These are phyloP conservation scores for Prunella vulgaris DNA, from an alignment of 257 asterid genomes.

Conservation along the genomic window DNA sequence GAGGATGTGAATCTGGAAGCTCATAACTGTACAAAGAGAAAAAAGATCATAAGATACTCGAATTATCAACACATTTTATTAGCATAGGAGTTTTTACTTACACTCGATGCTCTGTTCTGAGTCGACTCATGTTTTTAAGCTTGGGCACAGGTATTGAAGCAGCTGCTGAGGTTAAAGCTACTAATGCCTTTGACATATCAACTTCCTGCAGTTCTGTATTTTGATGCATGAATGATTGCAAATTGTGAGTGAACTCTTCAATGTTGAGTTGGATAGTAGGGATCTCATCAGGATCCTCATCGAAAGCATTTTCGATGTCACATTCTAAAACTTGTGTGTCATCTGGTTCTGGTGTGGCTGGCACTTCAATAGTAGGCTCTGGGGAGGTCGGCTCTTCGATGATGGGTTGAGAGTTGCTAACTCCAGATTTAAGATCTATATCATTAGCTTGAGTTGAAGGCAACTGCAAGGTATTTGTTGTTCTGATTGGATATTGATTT, in stretches of 20 bases:
- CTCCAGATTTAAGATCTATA: slow-evolving; percentile 21
- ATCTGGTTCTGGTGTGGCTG: slow-evolving; percentile 69
- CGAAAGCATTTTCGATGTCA: slow-evolving; percentile 57
- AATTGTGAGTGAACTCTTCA: slow-evolving; percentile 69
- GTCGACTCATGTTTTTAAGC: slow-evolving; percentile 78
- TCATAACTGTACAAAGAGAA: slow-evolving; percentile 66
- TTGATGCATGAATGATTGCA: slow-evolving; percentile 62
- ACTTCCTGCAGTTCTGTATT: slow-evolving; percentile 58
- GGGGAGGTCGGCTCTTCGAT: slow-evolving; percentile 64
- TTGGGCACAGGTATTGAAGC: slow-evolving; percentile 90
- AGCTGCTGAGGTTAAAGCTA: slow-evolving; percentile 77
- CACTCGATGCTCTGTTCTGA: slow-evolving; percentile 98
- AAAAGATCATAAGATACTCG: slow-evolving; percentile 16
- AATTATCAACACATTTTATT: slow-evolving; percentile 7
- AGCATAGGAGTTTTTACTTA: slow-evolving; percentile 40
- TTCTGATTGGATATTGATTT: slow-evolving; percentile 31
- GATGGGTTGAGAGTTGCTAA: slow-evolving; percentile 51
- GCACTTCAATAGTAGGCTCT: slow-evolving; percentile 59
- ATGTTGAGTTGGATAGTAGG: slow-evolving; percentile 85
- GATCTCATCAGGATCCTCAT: slow-evolving; percentile 72
- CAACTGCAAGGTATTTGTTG: slow-evolving; percentile 49
- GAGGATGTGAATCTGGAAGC: slow-evolving; percentile 93
- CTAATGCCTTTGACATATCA: slow-evolving; percentile 77
- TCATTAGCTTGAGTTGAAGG: slow-evolving; percentile 46
- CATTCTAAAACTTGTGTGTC: slow-evolving; percentile 33